Base-by-base conservation (phyloP, 1,139 yeast genomes). In the Candida gigantensis region DNA sequence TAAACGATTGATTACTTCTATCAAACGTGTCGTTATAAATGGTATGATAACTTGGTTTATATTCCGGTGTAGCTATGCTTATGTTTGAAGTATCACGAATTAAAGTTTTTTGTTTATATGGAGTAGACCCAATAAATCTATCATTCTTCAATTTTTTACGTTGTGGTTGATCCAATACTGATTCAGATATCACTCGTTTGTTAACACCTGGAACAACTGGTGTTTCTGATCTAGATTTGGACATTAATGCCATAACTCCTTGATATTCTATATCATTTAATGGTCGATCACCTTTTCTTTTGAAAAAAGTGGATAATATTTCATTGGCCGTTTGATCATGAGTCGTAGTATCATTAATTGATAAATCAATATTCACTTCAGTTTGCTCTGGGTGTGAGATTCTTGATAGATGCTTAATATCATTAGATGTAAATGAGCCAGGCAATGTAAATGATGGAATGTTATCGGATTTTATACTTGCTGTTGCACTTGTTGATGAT, bases 211-310 rank as follows among this genome's bases (percentile, higher is more conserved):
- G n/a, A n/a, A n/a, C n/a, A n/a, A 25, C 12, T 17, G 47, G 49
- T 4, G 39, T 42, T 7, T 36, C 44, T 4, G 36, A 18, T 45
- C 55, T 52, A 24, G 68, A 55, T 35, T 52, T 49, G 14, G 59
- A 47, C 37, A 68, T 42, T 56, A 75, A 55, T 72, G 95, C 77
- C 52, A 85, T 60, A 0, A 89, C 95, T 4, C 96, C 96, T 53
- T 84, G 95, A 46, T 82, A 75, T 57, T 90, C 97, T 33, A 88
- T 69, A 12, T 83, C 89, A 8, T 81, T 72, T 42, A 89, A 65
- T 7, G 94, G 90, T 12, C 64, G 63, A 42, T 81, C 77, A n/a
- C 96, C 96, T 53, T 86, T 88, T 26, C 66, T 68, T 24, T 73
- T 72, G 58, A 89, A 89, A 53, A 89, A 89, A 28, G 73, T 78